Conservation (phyloP, 2,329 filamentous ascomycete genomes). For the Microcyclospora pomicola region DNA sequence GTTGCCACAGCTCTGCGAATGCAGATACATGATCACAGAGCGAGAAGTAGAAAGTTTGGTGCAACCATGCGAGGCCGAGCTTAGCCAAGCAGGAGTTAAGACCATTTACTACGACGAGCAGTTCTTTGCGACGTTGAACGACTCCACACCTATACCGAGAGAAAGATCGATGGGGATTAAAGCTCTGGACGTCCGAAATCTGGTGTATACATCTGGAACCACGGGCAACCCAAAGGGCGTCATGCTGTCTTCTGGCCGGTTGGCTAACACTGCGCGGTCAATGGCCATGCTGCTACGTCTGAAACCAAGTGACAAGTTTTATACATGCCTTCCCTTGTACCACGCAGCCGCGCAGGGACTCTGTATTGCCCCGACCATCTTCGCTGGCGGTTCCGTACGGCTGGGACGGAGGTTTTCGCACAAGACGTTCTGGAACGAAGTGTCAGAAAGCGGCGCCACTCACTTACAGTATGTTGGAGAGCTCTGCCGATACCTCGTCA, state of each 20-base stretch:
- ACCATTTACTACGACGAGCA: slow-evolving; percentile 16
- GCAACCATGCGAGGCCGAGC: slow-evolving; percentile 12
- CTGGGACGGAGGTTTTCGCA: slow-evolving; percentile 71
- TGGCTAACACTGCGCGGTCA: slow-evolving; percentile 41
- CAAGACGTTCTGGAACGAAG: slow-evolving; percentile 62
- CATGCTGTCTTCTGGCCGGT: slow-evolving; percentile 13
- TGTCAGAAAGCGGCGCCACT: slow-evolving; percentile 53
- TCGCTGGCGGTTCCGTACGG: slow-evolving; percentile 51
- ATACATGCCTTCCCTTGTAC: slow-evolving; percentile 64
- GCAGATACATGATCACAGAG: slow-evolving; percentile 15
- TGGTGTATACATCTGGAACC: slow-evolving; percentile 66
- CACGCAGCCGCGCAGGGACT: slow-evolving; percentile 63
- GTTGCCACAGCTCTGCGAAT: slow-evolving; percentile 11
- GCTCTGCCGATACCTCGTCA: slow-evolving; percentile 65
- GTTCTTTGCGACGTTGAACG: slow-evolving; percentile 6
- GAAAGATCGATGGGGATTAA: slow-evolving; percentile 6
- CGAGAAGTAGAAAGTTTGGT: slow-evolving; percentile 11
- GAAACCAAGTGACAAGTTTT: slow-evolving; percentile 41
- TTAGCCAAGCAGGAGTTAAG: slow-evolving; percentile 8
- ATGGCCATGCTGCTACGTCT: slow-evolving; percentile 43
- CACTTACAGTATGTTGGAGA: slow-evolving; percentile 77
- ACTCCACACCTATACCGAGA: slow-evolving; percentile 14
- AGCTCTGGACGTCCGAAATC: slow-evolving; percentile 43
- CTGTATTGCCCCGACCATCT: slow-evolving; percentile 34
- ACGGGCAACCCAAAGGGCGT: slow-evolving; percentile 17